Conservation (phyloP, 495 filamentous ascomycete species). For the Tuber calosporum region DNA sequence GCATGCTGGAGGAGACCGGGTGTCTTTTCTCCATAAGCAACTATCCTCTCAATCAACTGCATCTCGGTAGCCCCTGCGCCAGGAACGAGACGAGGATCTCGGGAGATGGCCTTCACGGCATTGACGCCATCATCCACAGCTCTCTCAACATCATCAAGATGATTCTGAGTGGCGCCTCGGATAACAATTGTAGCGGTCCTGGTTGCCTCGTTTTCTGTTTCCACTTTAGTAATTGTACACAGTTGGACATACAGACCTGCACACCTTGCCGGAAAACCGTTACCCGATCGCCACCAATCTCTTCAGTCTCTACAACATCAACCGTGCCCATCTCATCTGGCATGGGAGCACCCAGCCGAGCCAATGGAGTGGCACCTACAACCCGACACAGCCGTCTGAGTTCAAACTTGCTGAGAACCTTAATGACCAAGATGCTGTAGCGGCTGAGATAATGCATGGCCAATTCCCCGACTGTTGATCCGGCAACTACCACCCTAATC, state of each 20-base stretch:
- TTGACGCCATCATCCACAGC: conserved; percentile 98
- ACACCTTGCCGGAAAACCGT: conserved; percentile 84
- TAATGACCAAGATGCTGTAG: conserved; percentile 90
- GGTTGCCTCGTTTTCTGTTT: conserved; percentile 70
- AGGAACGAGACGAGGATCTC: conserved; percentile 81
- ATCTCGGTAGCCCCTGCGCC: conserved; percentile 95
- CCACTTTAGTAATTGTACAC: conserved; percentile 15
- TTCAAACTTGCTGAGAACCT: conserved; percentile 97
- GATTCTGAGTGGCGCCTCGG: conserved; percentile 92
- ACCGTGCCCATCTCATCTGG: conserved; percentile 96
- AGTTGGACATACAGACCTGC: background rate
- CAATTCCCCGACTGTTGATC: conserved; percentile 85
- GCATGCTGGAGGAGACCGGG: conserved; percentile 87
- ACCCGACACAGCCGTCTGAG: conserved; percentile 88
- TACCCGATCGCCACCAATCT: conserved; percentile 97
- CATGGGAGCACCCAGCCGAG: conserved; percentile 94
- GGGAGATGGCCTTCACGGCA: conserved; percentile 95
- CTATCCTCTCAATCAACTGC: conserved; percentile 86
- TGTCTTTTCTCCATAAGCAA: conserved; percentile 79
- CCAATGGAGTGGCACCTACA: conserved; percentile 90
- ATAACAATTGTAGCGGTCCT: conserved; percentile 92
- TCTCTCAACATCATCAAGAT: conserved; percentile 93
- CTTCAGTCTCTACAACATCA: conserved; percentile 92
- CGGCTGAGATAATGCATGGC: conserved; percentile 97
- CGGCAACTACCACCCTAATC: conserved; percentile 82